A percentile compares a stretch with the other conserved stretches of the same genome.
phyloP scores from a whole-genome alignment of 768 basidiomycete genomes.

The Psilocybe azurescens region DNA sequence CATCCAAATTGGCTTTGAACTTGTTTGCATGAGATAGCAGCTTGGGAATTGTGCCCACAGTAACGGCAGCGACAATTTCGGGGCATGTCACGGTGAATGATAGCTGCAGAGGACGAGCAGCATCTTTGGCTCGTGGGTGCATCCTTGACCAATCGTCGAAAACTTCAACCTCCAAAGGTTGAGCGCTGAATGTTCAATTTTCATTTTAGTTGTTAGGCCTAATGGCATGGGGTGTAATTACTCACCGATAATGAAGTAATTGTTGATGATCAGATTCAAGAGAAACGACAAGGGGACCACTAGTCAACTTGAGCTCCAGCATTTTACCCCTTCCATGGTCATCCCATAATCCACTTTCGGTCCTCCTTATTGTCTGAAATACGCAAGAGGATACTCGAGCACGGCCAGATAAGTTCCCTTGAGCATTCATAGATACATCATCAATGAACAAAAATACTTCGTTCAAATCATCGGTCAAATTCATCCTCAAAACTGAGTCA shows the following conservation, averaged over 20 bases:
- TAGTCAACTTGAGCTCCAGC: constrained; percentile 78
- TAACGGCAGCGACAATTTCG: constrained; percentile 68
- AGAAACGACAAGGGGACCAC: constrained; percentile 66
- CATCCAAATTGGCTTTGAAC: constrained; percentile 73
- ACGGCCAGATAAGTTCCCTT: constrained; percentile 74
- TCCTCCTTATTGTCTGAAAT: constrained; percentile 75
- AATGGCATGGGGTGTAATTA: neutral
- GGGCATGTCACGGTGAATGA: constrained; percentile 79
- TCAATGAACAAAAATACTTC: constrained; percentile 72
- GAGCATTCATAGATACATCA: constrained; percentile 68
- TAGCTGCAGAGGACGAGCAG: constrained; percentile 62
- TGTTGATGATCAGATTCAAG: constrained; percentile 81
- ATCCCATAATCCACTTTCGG: constrained; percentile 41
- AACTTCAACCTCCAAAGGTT: constrained; percentile 76
- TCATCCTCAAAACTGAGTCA: constrained; percentile 68
- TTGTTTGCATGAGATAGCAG: constrained; percentile 76
- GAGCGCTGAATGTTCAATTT: constrained; percentile 53
- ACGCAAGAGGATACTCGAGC: constrained; percentile 70
- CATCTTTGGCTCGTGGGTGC: constrained; percentile 40
- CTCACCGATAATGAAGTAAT: constrained; percentile 76
- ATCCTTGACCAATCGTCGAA: constrained; percentile 82
- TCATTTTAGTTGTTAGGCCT: neutral
- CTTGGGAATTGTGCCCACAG: constrained; percentile 79
- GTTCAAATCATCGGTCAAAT: constrained; percentile 61
- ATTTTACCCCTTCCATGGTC: constrained; percentile 51